phyloP scores from a whole-genome alignment of 345 rosid genomes.

The Odontarrhena argentea region DNA sequence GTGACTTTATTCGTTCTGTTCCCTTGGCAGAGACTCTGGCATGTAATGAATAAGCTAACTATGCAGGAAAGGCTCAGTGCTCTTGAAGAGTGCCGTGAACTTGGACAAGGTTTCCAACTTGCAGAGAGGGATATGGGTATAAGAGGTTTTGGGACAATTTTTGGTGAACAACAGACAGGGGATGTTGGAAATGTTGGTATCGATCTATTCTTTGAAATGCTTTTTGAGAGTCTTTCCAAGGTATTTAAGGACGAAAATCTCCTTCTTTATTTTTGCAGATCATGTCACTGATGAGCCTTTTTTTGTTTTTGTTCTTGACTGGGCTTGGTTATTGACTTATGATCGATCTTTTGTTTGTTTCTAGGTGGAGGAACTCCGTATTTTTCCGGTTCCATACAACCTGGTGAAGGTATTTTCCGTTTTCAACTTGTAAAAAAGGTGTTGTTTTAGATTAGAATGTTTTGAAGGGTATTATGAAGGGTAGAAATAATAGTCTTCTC shows the following conservation, averaged over 20 bases:
- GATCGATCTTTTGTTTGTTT: constrained; percentile 38
- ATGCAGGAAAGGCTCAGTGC: constrained; percentile 90
- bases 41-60: constrained; percentile 41
- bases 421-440: constrained; percentile 21
- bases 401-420: constrained; percentile 68
- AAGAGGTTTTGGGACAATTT: constrained; percentile 93
- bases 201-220: constrained; percentile 97
- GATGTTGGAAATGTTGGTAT: constrained; percentile 96
- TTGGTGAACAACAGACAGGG: constrained; percentile 98
- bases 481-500: constrained; percentile 15
- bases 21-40: constrained; percentile 19
- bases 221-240: constrained; percentile 94
- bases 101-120: constrained; percentile 97
- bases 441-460: constrained; percentile 25
- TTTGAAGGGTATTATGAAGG: constrained; percentile 17
- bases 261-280: constrained; percentile 20
- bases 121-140: constrained; percentile 99
- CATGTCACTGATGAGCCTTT: constrained; percentile 18
- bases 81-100: constrained; percentile 85
- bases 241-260: constrained; percentile 42
- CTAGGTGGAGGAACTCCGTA: constrained; percentile 84
- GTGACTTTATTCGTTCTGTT: constrained; percentile 9
- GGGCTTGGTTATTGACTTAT: constrained; percentile 39
- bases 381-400: constrained; percentile 69
- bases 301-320: constrained; percentile 2